Evolutionary conservation across 305 asterid genomes (phyloP), one percentile per base, ranked within the genome.

Genomic region (Fraxinus nigra): DNA sequence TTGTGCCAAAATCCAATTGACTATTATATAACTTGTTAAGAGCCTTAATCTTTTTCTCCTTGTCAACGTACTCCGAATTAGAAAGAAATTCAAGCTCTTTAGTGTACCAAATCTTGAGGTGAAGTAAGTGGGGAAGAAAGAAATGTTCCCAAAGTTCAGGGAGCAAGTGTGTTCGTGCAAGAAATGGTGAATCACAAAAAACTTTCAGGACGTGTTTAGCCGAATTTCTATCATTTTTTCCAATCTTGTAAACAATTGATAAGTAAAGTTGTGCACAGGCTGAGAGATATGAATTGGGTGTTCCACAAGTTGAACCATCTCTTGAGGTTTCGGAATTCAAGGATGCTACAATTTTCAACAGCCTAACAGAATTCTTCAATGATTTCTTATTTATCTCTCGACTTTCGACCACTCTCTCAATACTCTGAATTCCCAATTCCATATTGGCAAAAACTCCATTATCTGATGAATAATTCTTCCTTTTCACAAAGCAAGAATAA

Each of bases 101-200:
- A 5, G 82, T 79, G 81, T 82, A 87, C 98, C 98, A 93, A 82
- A 92, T 87, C 95, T 93, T 92, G 78, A 94, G 85, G 78, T 94
- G 98, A 61, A 94, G 97, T 51, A 94, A 94, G 78, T 93, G 97
- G 0, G 98, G 98, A 8, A 93, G 95, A 83, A 94, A 92, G 65
- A 94, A 82, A 83, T 94, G 94, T 76, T 92, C 94, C 98, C 98
- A 92, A 54, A 94, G 84, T 20, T 92, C 92, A n/a, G 94, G 95
- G 26, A 94, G 92, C 85, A 94, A 83, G 79, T 80, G 90, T 16
- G 90, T 88, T 26, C 98, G 87, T 2, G 96, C 93, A 13, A 91
- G 84, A 78, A 75, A 86, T 1, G 98, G 97, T 0, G 94, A 88
- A 54, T 91, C 95, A 16, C 80, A 78, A 72, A 94, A 94, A 0